A percentile compares a stretch with the other conserved stretches of the same genome.
phyloP scores from a whole-genome alignment of 2,329 filamentous ascomycete species.

The Alternaria incomplexa region DNA sequence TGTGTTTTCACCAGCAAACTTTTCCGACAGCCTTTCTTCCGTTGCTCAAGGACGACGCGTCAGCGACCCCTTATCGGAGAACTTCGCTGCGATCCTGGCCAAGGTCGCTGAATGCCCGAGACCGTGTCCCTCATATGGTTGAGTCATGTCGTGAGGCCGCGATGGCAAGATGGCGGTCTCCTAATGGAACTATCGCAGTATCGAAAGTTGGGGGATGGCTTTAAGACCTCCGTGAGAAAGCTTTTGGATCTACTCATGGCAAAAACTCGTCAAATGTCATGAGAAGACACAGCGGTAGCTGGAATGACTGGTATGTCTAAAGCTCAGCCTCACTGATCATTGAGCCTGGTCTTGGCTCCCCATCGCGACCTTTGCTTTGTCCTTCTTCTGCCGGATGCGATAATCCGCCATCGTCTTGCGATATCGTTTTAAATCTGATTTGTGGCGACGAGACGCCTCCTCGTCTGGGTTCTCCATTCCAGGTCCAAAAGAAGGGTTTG shows the following conservation, averaged over 20 bases:
- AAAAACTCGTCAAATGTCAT: rapidly evolving
- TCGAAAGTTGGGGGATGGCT: background rate
- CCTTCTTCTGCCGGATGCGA: background rate
- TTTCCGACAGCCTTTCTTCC: background rate
- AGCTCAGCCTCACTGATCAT: background rate
- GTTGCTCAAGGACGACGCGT: background rate
- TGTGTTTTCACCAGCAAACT: background rate
- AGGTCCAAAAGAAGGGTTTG: background rate
- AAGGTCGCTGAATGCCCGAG: rapidly evolving
- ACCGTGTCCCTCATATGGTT: background rate
- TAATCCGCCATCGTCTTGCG: background rate
- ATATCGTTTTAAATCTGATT: rapidly evolving
- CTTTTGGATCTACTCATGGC: rapidly evolving
- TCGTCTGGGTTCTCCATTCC: background rate
- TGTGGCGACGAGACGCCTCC: background rate
- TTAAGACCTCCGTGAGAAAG: background rate
- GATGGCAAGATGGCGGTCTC: background rate
- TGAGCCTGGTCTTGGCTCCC: background rate
- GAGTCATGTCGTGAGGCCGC: background rate
- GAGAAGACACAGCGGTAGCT: rapidly evolving
- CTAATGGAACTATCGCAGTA: background rate
- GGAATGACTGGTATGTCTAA: background rate
- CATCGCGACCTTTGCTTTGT: background rate
- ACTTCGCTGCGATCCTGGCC: background rate
- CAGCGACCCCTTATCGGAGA: background rate